Base-by-base conservation (phyloP, 257 asterid species). In the Lavandula angustifolia region DNA sequence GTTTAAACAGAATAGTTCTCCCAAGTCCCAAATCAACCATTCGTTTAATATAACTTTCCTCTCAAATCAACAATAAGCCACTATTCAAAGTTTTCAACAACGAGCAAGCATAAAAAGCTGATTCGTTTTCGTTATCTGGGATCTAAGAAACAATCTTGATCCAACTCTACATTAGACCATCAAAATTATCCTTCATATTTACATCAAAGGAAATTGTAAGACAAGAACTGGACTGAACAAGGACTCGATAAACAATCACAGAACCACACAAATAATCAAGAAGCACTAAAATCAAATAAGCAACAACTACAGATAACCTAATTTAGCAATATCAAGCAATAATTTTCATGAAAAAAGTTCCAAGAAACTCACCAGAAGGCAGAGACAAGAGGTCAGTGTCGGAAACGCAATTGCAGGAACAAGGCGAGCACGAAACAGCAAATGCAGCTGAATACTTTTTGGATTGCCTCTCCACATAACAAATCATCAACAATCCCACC, bases 401-500 rank as follows among this genome's bases (percentile, higher is more conserved):
- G 4, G 73, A 54, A 53, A 46, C 14, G 58, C 80, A 75, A 65
- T 70, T 66, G 17, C 80, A 70, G 52, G 73, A 60, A 53, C 80
- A 70, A 53, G 66, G 51, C 32, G 70, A 68, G 49, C 80, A 70
- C 11, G 76, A 64, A 31, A 38, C 6, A 58, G 75, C 59, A 60
- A 62, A 38, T 48, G 74, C 57, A 55, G 67, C 61, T 64, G 76
- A 75, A 59, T 69, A 51, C 34, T 67, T 75, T 31, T 27, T 53
- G 53, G 73, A 60, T 52, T 54, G 73, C 38, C 67, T 75, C 80
- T 66, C 80, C 62, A 75, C 57, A 47, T 38, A 65, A 47, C 27
- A 60, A 64, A 70, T 70, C 69, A 75, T 59, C 53, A 75, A 44
- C 5, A 75, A 59, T 14, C 80, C 73, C 29, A 75, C 56, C 4